phyloP scores from a whole-genome alignment of 495 filamentous ascomycete species.

The Sabuloglossum arenarium region DNA sequence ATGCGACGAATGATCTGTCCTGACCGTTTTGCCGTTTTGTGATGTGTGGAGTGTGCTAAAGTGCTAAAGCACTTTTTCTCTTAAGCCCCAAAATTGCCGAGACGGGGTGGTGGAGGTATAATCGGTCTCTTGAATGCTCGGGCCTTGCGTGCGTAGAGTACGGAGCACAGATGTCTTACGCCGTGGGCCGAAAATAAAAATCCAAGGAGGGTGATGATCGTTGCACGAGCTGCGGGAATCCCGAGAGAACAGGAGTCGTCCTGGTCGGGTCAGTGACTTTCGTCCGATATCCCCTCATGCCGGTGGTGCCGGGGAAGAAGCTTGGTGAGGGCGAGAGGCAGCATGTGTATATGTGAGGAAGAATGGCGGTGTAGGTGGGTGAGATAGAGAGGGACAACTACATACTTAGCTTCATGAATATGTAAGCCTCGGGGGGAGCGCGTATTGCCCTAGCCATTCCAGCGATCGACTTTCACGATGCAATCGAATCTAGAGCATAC shows the following conservation, averaged over 20 bases:
- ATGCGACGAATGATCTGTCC: background rate
- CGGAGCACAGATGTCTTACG: too few species aligned
- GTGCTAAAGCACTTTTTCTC: background rate
- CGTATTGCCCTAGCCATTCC: background rate
- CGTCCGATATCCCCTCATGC: background rate
- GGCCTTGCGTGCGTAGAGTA: background rate
- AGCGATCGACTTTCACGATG: background rate
- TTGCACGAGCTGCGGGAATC: background rate
- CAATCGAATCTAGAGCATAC: background rate
- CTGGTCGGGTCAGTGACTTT: background rate
- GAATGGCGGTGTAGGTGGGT: background rate
- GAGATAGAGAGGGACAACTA: background rate
- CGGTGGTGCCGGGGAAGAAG: background rate
- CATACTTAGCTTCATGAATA: background rate
- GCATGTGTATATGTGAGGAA: background rate
- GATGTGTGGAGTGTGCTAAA: too few species aligned
- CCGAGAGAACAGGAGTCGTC: background rate
- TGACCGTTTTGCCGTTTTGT: too few species aligned
- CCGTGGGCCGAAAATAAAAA: background rate
- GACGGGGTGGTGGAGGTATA: background rate
- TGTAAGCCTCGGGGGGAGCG: background rate
- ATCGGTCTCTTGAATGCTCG: too few species aligned
- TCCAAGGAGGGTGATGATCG: background rate
- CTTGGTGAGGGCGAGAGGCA: background rate
- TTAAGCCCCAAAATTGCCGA: background rate